These are phyloP conservation scores for Salix udensis DNA, from an alignment of 345 rosid species.

Conservation along the genomic window DNA sequence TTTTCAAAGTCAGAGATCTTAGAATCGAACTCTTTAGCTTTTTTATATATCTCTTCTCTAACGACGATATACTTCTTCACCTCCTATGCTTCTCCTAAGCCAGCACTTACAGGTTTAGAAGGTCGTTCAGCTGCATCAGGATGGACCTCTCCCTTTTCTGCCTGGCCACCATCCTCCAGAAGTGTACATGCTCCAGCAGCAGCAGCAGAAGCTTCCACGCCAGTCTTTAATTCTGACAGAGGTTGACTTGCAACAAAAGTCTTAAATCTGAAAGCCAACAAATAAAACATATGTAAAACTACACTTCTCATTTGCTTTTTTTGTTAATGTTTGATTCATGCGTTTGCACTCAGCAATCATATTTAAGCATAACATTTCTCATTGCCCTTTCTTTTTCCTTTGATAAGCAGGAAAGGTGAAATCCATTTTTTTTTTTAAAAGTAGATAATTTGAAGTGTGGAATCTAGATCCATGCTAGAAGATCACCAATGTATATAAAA, in stretches of 20 bases:
- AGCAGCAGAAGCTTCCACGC: constrained; percentile 56
- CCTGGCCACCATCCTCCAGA: constrained; percentile 43
- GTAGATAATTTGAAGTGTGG: neutral
- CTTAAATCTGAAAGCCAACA: constrained; percentile 59
- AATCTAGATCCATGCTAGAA: neutral
- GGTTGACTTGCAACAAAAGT: constrained; percentile 74
- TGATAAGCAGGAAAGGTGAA: neutral
- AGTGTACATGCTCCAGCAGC: constrained; percentile 29
- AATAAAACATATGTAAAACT: neutral
- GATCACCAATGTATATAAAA: neutral
- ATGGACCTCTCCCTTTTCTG: constrained; percentile 51
- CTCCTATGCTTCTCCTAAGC: constrained; percentile 81
- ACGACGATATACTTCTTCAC: constrained; percentile 74
- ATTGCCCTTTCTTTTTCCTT: neutral
- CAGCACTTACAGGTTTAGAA: constrained; percentile 60
- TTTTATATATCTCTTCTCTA: constrained; percentile 87
- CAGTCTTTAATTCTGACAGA: constrained; percentile 69
- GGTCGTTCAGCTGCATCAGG: constrained; percentile 53
- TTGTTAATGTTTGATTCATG: neutral
- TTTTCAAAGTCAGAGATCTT: constrained; percentile 91
- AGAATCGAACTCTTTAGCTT: constrained; percentile 93
- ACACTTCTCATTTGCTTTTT: neutral
- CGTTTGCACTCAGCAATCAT: neutral
- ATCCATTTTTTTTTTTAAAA: neutral
- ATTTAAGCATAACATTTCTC: neutral